A percentile compares a stretch with the other conserved stretches of the same genome.
These are phyloP conservation scores for Fraxinus greggii DNA, from an alignment of 305 asterid genomes.

Conservation along the genomic window DNA sequence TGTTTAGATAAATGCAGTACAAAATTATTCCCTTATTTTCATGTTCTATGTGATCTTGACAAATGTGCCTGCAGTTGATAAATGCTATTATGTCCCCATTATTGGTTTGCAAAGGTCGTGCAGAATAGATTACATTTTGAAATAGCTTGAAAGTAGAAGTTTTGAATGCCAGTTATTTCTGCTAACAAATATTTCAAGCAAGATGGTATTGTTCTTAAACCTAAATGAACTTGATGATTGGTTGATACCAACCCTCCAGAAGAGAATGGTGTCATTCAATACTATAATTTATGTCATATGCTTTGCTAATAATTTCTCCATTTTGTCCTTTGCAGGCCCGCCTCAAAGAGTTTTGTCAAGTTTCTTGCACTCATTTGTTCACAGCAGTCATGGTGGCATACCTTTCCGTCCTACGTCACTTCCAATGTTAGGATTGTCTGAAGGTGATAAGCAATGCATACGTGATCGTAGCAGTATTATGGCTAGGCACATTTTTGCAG, in stretches of 20 bases:
- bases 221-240: background rate
- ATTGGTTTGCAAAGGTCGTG: background rate
- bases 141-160: background rate
- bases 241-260: constrained; percentile 2
- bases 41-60: constrained; percentile 11
- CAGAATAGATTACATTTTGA: background rate
- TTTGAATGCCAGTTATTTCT: constrained; percentile 3
- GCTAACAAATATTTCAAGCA: constrained; percentile 14
- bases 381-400: constrained; percentile 64
- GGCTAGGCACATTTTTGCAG: constrained; percentile 99
- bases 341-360: constrained; percentile 92
- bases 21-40: constrained; percentile 10
- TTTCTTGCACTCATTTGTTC: constrained; percentile 93
- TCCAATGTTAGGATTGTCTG: constrained; percentile 90
- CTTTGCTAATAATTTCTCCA: constrained; percentile 17
- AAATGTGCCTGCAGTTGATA: background rate
- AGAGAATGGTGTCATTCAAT: background rate
- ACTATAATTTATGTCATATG: background rate
- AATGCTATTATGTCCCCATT: background rate
- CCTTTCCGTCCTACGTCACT: constrained; percentile 85
- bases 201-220: background rate
- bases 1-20: background rate
- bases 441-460: constrained; percentile 92
- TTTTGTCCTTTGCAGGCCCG: constrained; percentile 58
- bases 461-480: constrained; percentile 96